phyloP scores from a whole-genome alignment of 306 rosid genomes.

The Malus sylvestris region DNA sequence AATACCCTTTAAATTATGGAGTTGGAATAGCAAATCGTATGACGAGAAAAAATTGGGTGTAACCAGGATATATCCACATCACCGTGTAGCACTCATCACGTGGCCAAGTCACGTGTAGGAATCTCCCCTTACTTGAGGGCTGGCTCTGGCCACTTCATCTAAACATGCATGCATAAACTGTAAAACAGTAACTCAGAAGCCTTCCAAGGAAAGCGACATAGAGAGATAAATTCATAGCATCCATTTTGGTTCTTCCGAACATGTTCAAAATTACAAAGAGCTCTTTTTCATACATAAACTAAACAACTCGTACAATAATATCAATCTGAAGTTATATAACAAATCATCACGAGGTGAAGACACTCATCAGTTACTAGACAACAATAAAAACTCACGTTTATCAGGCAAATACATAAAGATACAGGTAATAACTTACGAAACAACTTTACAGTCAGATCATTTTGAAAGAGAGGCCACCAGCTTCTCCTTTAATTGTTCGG shows the following conservation, averaged over 20 bases:
- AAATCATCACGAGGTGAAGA: not conserved
- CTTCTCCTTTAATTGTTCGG: constrained; percentile 67
- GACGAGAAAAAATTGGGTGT: too few relatives aligned
- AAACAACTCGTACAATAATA: not conserved
- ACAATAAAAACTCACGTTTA: constrained; percentile 1
- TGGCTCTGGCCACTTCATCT: too few relatives aligned
- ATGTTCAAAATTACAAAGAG: not conserved
- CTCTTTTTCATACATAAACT: not conserved
- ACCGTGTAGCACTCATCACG: too few relatives aligned
- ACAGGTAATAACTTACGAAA: constrained; percentile 3
- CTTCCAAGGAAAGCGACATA: not conserved
- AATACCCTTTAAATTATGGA: too few relatives aligned
- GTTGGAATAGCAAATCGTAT: too few relatives aligned
- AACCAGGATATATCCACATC: too few relatives aligned
- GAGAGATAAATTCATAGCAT: not conserved
- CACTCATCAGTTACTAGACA: not conserved
- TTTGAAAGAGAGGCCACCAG: constrained; percentile 58
- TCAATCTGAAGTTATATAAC: not conserved
- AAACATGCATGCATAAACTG: too few relatives aligned
- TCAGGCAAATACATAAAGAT: constrained; percentile 15
- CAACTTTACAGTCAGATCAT: constrained; percentile 17
- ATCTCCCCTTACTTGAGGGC: too few relatives aligned
- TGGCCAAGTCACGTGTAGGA: too few relatives aligned
- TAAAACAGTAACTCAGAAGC: too few relatives aligned
- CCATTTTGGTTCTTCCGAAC: not conserved